These are phyloP conservation scores for Chlamydomonas schloesseri DNA, from an alignment of 139 green algal genomes.

Conservation along the genomic window DNA sequence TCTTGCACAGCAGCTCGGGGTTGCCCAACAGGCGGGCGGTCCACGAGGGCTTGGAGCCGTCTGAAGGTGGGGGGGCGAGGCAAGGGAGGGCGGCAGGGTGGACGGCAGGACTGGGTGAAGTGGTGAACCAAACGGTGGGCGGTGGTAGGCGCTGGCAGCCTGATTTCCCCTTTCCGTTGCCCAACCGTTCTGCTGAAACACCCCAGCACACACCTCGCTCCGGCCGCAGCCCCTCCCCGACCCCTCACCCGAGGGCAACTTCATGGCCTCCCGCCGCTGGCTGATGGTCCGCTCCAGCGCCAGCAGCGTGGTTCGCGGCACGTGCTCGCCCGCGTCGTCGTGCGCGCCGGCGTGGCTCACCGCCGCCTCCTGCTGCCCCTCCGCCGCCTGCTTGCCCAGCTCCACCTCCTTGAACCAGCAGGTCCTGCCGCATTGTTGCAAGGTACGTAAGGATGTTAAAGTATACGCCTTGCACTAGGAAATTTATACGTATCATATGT, in stretches of 20 bases:
- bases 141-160: too few species aligned
- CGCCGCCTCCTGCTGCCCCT: not conserved
- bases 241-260: conserved; percentile 53
- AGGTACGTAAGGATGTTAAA: too few species aligned
- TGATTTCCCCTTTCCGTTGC: too few species aligned
- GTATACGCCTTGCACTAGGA: too few species aligned
- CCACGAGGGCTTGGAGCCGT: conserved; percentile 90
- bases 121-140: too few species aligned
- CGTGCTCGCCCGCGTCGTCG: conserved; percentile 44
- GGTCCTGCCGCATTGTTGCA: conserved; percentile 76
- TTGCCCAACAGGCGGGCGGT: conserved; percentile 90
- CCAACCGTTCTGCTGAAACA: too few species aligned
- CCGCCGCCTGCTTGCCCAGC: too few species aligned
- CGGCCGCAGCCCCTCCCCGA: too few species aligned
- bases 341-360: conserved; percentile 63
- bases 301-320: conserved; percentile 83
- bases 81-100: not conserved
- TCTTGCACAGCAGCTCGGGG: conserved; percentile 92
- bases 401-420: conserved; percentile 88
- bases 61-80: not conserved
- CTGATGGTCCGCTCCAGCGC: conserved; percentile 90
- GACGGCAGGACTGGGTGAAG: too few species aligned
- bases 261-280: conserved; percentile 65
- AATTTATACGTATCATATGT: too few species aligned
- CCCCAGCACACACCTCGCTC: too few species aligned